Evolutionary conservation across 352 stramenopile species (phyloP).

Genomic region (Phytophthora kernoviae): DNA sequence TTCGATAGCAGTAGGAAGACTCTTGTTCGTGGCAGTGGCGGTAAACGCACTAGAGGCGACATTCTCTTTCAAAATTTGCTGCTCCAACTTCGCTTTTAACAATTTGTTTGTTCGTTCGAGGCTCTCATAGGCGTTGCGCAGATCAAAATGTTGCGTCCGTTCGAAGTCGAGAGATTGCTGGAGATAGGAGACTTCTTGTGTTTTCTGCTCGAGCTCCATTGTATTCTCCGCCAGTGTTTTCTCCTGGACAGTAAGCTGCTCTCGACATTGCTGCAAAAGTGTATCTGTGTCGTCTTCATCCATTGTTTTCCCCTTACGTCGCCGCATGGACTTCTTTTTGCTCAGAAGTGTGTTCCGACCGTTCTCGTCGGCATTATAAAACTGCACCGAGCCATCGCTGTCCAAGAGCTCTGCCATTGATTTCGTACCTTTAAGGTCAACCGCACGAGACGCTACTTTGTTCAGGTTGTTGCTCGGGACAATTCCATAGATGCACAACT

Average conservation of each 20-base stretch:
- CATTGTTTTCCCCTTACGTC: slow-evolving; percentile 35
- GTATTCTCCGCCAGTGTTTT: slow-evolving; percentile 63
- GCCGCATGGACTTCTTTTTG: slow-evolving; percentile 57
- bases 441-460: slow-evolving; percentile 60
- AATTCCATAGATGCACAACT: slow-evolving; percentile 69
- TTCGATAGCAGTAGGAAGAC: not conserved
- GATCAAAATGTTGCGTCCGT: slow-evolving; percentile 28
- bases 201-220: slow-evolving; percentile 63
- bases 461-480: slow-evolving; percentile 80
- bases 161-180: slow-evolving; percentile 41
- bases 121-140: slow-evolving; percentile 53
- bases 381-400: slow-evolving; percentile 39
- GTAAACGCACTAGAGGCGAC: not conserved
- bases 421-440: slow-evolving; percentile 34
- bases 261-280: slow-evolving; percentile 44
- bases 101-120: slow-evolving; percentile 67
- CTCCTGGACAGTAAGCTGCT: slow-evolving; percentile 62
- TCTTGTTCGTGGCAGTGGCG: not conserved
- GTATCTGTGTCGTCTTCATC: slow-evolving; percentile 32
- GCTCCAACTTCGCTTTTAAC: slow-evolving; percentile 60
- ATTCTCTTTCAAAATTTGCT: slow-evolving; percentile 74
- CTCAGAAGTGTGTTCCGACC: slow-evolving; percentile 40
- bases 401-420: slow-evolving; percentile 28
- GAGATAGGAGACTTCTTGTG: slow-evolving; percentile 46
- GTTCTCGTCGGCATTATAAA: slow-evolving; percentile 57